Conservation (phyloP, 352 stramenopile genomes). For the Pythium dissimile region DNA sequence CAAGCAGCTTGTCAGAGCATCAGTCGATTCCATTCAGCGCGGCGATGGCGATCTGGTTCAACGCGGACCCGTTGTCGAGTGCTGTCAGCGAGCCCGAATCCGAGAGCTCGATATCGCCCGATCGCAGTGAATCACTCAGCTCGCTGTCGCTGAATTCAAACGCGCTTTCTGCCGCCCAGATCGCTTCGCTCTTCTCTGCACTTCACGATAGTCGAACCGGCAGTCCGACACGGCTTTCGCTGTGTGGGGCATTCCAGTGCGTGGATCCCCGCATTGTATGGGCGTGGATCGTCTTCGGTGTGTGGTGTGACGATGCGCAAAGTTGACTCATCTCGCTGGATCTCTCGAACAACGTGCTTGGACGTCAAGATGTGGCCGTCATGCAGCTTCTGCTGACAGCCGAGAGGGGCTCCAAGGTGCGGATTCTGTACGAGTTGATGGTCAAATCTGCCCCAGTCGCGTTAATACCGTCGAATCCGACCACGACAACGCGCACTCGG, state of each 20-base stretch:
- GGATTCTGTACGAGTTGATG: neutral
- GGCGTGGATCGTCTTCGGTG: constrained; percentile 34
- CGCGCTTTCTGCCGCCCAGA: constrained; percentile 20
- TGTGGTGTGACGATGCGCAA: constrained; percentile 17
- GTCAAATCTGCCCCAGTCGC: too few species aligned
- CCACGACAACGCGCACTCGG: neutral
- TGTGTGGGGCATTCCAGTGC: constrained; percentile 23
- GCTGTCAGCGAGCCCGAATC: neutral
- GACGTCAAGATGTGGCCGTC: constrained; percentile 23
- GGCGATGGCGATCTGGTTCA: constrained; percentile 31
- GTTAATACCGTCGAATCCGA: neutral
- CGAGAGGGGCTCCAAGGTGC: neutral
- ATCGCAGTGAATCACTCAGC: neutral
- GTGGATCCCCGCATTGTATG: constrained; percentile 25
- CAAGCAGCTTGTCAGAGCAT: neutral
- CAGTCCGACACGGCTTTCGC: constrained; percentile 21
- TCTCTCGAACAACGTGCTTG: constrained; percentile 37
- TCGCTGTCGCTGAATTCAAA: constrained; percentile 31
- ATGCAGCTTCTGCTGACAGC: constrained; percentile 6
- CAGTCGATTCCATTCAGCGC: constrained; percentile 18
- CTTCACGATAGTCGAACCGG: constrained; percentile 4
- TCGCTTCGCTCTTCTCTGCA: constrained; percentile 43
- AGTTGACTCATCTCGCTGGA: constrained; percentile 22
- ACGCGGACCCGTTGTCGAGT: neutral
- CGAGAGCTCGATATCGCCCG: neutral